These are phyloP conservation scores for Malassezia equina DNA, from an alignment of 1,284 basidiomycete genomes.

Conservation along the genomic window DNA sequence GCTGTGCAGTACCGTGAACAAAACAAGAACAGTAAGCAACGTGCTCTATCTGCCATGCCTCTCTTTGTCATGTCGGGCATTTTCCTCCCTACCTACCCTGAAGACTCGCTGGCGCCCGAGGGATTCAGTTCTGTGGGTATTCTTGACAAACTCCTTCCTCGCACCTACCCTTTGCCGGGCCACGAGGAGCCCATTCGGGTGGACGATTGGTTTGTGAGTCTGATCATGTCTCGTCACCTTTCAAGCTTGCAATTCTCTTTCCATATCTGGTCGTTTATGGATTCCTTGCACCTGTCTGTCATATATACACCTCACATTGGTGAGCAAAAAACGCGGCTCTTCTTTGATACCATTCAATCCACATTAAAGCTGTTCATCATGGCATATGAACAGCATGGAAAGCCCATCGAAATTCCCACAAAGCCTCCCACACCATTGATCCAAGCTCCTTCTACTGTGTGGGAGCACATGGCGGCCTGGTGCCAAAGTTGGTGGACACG, in stretches of 20 bases:
- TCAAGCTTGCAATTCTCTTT: slow-evolving; percentile 12
- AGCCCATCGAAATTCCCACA: background rate
- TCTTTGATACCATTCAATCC: slow-evolving; percentile 10
- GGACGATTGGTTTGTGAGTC: slow-evolving; percentile 10
- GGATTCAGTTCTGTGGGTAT: slow-evolving; percentile 17
- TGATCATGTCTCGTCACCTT: slow-evolving; percentile 13
- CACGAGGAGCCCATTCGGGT: slow-evolving; percentile 7
- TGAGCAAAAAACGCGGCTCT: background rate
- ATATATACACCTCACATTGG: slow-evolving; percentile 8
- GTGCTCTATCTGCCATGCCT: background rate
- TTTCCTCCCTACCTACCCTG: slow-evolving; percentile 4
- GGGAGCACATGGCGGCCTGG: background rate
- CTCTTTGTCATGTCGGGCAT: slow-evolving; percentile 4
- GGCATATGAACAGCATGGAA: slow-evolving; percentile 9
- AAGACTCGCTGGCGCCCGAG: slow-evolving; percentile 4
- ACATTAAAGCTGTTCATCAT: slow-evolving; percentile 5
- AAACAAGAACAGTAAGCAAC: background rate
- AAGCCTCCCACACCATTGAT: background rate
- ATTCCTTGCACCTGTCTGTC: slow-evolving; percentile 10
- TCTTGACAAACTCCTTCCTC: slow-evolving; percentile 4
- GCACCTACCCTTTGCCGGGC: background rate
- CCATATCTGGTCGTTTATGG: slow-evolving; percentile 10
- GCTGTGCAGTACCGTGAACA: slow-evolving; percentile 1
- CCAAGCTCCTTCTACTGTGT: background rate
- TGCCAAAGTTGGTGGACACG: background rate